Base-by-base conservation (phyloP, 2,329 filamentous ascomycete species). In the Lachnellula arida region DNA sequence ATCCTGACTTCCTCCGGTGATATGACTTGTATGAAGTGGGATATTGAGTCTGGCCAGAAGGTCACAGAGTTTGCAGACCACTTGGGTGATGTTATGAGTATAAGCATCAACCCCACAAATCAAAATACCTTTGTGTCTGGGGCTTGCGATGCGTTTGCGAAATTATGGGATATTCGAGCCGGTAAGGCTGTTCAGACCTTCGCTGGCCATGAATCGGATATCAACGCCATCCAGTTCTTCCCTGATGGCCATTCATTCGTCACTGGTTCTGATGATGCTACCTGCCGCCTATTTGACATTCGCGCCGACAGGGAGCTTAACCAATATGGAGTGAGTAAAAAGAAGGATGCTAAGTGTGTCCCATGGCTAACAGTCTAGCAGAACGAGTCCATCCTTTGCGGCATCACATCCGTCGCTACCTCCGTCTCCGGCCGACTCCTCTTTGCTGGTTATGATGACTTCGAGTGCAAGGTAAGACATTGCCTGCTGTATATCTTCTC, bases 11-110 rank as follows among this genome's bases (percentile, higher is more conserved):
- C 94, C 0, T 99, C 94, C 2, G 94, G 94, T 62, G 94, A 99
- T 72, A 99, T 99, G 94, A 99, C 94, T 51, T 99, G 94, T 74
- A 97, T 97, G 87, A 89, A 97, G 71, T 99, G 94, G 94, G 94
- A 99, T 78, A 93, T 99, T 63, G 94, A 99, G 76, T 96, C 93
- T 0, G 94, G 94, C 55, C 91, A 92, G 63, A 97, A 97, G 78
- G 89, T 96, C 43, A 96, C 92, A 70, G 94, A 99, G 73, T 99
- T 97, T 66, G 94, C 94, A 70, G 94, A 99, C 75, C 94, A 99
- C 73, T 81, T 99, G 11, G 94, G 94, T 71, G 94, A 99, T 71
- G 94, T 99, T 66, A 99, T 99, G 94, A 97, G 93, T 80, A 91
- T 97, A 77, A 97, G 93, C 81, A 89, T 99, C 75, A 97, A 99